These are phyloP conservation scores for Arachnomyces sp. DNA, from an alignment of 2,329 filamentous ascomycete genomes.

Conservation along the genomic window DNA sequence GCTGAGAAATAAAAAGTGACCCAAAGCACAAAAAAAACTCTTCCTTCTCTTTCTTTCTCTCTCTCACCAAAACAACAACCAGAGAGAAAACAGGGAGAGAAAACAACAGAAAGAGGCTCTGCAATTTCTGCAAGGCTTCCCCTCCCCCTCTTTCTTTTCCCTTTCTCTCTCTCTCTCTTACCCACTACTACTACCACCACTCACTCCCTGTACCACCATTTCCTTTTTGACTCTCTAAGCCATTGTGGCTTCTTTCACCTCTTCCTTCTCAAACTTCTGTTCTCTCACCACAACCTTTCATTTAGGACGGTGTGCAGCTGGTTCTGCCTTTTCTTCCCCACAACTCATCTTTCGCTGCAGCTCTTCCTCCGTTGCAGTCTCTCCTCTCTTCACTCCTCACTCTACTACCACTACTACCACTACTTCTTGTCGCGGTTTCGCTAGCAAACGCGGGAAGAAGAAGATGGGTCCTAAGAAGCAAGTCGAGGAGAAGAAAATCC, in stretches of 20 bases:
- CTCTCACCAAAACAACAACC: constrained; percentile 16
- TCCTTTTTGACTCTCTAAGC: not conserved
- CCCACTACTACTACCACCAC: constrained; percentile 13
- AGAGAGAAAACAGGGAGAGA: constrained; percentile 3
- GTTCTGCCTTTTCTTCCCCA: constrained; percentile 49
- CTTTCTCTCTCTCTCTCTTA: constrained; percentile 21
- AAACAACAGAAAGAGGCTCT: constrained; percentile 12
- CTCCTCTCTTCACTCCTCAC: constrained; percentile 4
- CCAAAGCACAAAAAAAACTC: too few species aligned
- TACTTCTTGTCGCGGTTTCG: constrained; percentile 41
- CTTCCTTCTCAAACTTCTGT: constrained; percentile 15
- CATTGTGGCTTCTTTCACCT: not conserved
- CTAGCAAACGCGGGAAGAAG: constrained; percentile 52
- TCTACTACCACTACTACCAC: constrained; percentile 8
- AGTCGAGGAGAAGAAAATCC: constrained; percentile 88
- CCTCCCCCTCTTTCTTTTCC: constrained; percentile 43
- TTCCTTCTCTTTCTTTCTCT: too few species aligned
- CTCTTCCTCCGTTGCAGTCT: constrained; percentile 2
- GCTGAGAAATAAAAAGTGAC: too few species aligned
- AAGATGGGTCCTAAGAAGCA: constrained; percentile 96
- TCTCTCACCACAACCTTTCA: constrained; percentile 9
- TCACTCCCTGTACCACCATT: too few species aligned
- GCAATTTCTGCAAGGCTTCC: constrained; percentile 28
- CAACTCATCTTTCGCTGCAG: constrained; percentile 1
- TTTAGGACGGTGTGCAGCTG: constrained; percentile 49